Conservation (phyloP, 2,329 filamentous ascomycete species). For the Teratosphaeriaceae sp. region DNA sequence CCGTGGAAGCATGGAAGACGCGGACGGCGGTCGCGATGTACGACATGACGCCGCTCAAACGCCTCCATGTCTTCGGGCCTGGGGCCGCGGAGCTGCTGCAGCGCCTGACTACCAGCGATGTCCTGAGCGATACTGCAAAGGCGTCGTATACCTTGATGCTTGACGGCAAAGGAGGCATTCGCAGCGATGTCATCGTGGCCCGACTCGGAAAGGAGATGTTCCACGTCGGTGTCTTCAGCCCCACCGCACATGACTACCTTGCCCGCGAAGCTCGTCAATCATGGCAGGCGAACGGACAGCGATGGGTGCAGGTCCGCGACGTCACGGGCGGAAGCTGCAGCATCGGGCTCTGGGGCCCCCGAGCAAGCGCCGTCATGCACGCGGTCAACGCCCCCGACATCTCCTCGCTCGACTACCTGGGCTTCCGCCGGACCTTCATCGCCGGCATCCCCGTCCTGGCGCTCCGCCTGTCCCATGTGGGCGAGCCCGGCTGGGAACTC, state of each 20-base stretch:
- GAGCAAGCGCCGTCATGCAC: constrained; percentile 45
- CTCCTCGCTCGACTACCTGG: constrained; percentile 44
- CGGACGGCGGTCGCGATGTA: constrained; percentile 56
- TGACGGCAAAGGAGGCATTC: constrained; percentile 47
- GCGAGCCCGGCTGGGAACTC: constrained; percentile 58
- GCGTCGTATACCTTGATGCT: constrained; percentile 54
- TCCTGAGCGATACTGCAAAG: constrained; percentile 41
- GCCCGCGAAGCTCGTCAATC: constrained; percentile 47
- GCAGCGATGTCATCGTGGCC: constrained; percentile 52
- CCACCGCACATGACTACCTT: constrained; percentile 50
- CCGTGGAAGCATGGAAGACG: constrained; percentile 59
- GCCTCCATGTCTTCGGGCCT: constrained; percentile 52
- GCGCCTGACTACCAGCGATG: constrained; percentile 45
- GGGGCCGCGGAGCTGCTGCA: constrained; percentile 52
- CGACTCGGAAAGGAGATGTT: constrained; percentile 45
- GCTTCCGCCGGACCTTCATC: constrained; percentile 44
- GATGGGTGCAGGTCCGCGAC: constrained; percentile 49
- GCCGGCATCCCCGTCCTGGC: constrained; percentile 51
- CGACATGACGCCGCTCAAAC: constrained; percentile 55
- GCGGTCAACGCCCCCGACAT: constrained; percentile 42
- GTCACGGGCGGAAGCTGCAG: constrained; percentile 55
- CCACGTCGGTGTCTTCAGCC: constrained; percentile 52
- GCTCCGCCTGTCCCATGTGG: constrained; percentile 54
- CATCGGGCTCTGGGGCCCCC: constrained; percentile 58
- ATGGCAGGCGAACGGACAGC: constrained; percentile 31